Base-by-base conservation (phyloP, 1,139 yeast species). In the Ogataea hybrid region DNA sequence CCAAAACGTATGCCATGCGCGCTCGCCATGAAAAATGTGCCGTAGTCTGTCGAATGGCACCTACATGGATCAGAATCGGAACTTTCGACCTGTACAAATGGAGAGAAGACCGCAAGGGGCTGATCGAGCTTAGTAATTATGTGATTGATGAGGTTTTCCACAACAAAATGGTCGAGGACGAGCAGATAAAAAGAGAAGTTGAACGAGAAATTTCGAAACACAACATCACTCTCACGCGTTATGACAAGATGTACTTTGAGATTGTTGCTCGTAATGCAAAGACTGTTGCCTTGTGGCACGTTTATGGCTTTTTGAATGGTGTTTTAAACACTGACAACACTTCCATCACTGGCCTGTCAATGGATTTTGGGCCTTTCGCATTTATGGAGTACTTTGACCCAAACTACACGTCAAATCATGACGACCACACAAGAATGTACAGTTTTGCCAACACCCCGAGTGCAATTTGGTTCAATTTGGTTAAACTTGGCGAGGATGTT, bases 291-390 rank as follows among this genome's bases (percentile, higher is more conserved):
- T 70, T 76, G 51, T 87, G 96, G 88, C 97, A 92, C 61, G 75
- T 83, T 0, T 90, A 89, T 62, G 97, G 97, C 3, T 89, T 90
- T 57, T 66, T 90, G 56, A 92, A 92, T 57, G 98, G 98, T 6
- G 98, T 92, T 2, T 69, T 92, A 46, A 92, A 92, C 59, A 90
- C 97, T 0, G 98, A 92, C 59, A 92, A 92, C 59, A 88, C 96
- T 0, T 87, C 96, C 0, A 71, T 92, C 6, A 59, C 84, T 34
- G 98, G 98, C 0, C 68, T 90, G 12, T 79, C 96, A 0, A 78
- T 92, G 65, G 98, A 92, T 63, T 92, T 84, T 61, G 98, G 98
- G 4, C 98, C 98, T 1, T 92, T 87, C 66, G 85, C 95, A 18
- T 85, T 89, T 42, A 63, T 62, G 66, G 97, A 90, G 58, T 78